A percentile compares a stretch with the other conserved stretches of the same genome.
These are phyloP conservation scores for Trametes coccinea DNA, from an alignment of 768 basidiomycete genomes.

Conservation along the genomic window DNA sequence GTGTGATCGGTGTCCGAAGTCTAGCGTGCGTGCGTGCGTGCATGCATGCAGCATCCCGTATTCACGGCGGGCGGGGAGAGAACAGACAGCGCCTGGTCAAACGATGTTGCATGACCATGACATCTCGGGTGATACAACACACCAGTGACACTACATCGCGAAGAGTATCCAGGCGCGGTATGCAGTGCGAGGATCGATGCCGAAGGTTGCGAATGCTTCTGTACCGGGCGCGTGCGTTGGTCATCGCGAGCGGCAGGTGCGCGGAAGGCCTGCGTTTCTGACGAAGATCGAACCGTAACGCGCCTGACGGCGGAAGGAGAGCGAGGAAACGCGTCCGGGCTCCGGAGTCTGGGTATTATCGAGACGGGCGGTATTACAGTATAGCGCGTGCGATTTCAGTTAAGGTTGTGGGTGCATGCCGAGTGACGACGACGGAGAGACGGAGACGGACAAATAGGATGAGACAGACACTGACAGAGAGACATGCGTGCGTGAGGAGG, in stretches of 20 bases:
- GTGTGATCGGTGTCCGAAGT: conserved; percentile 10
- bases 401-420: conserved; percentile 1
- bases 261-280: too few relatives aligned
- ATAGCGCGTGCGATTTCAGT: background rate
- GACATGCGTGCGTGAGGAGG: background rate
- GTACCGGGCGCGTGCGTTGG: background rate
- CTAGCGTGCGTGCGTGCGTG: too few relatives aligned
- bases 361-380: conserved; percentile 1
- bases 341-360: background rate
- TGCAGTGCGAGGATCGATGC: conserved; percentile 12
- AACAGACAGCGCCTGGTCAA: too few relatives aligned
- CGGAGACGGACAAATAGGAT: background rate
- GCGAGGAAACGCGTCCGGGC: background rate
- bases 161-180: background rate
- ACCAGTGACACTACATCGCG: background rate
- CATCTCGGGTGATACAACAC: conserved; percentile 4
- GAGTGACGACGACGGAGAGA: background rate
- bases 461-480: background rate
- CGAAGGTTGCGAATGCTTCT: background rate
- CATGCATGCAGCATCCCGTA: too few relatives aligned
- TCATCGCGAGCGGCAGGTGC: too few relatives aligned
- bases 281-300: background rate
- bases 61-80: too few relatives aligned
- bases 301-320: background rate
- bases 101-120: background rate